Percentiles rank a stretch among this genome's conserved stretches.
Evolutionary conservation across 1,284 basidiomycete genomes (phyloP).

Genomic region (Cutaneotrichosporon cyanovorans): DNA sequence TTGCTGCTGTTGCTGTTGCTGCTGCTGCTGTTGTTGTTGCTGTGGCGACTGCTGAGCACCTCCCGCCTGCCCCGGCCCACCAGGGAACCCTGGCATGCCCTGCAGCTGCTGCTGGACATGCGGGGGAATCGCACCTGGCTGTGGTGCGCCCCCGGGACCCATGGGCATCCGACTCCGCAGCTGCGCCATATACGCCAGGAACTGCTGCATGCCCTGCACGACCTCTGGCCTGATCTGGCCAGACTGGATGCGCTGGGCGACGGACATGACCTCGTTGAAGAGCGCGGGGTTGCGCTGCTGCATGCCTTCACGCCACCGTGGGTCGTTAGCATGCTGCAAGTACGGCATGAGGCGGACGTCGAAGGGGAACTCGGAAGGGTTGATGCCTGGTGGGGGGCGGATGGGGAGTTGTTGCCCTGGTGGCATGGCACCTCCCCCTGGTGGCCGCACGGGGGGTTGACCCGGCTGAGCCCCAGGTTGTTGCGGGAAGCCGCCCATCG

Average conservation of each 20-base stretch:
- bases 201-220: slow-evolving; percentile 35
- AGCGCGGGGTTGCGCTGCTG: slow-evolving; percentile 24
- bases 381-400: slow-evolving; percentile 11
- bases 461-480: slow-evolving; percentile 11
- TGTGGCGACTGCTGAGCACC: background rate
- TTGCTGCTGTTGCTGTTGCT: background rate
- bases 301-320: slow-evolving; percentile 30
- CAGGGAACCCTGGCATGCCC: slow-evolving; percentile 15
- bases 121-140: slow-evolving; percentile 8
- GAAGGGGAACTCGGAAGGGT: slow-evolving; percentile 37
- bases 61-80: slow-evolving; percentile 5
- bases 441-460: background rate
- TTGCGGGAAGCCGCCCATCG: slow-evolving; percentile 19
- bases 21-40: background rate
- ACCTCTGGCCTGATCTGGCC: slow-evolving; percentile 27
- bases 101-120: slow-evolving; percentile 10
- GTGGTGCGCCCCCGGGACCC: background rate
- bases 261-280: slow-evolving; percentile 17
- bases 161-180: background rate
- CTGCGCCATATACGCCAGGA: slow-evolving; percentile 18
- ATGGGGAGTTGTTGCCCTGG: background rate
- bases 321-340: slow-evolving; percentile 23
- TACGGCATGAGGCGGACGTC: slow-evolving; percentile 30
- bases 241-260: slow-evolving; percentile 18
- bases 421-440: background rate